phyloP scores from a whole-genome alignment of 2,329 filamentous ascomycete species.

The Penicillium hesseltinei region DNA sequence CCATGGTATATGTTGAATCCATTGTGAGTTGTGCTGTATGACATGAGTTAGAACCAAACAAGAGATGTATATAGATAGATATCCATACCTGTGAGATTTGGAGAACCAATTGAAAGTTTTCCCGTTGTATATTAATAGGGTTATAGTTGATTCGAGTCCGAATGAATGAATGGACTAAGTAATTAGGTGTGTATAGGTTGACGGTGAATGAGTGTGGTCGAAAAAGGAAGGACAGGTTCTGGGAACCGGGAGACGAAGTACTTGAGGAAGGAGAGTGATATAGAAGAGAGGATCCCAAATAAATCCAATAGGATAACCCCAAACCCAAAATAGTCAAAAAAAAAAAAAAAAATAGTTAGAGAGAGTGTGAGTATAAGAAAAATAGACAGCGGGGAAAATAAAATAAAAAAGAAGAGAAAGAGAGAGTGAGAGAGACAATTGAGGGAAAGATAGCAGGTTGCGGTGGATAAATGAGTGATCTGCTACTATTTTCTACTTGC shows the following conservation, averaged over 20 bases:
- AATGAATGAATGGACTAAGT: constrained; percentile 36
- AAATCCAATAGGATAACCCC: constrained; percentile 26
- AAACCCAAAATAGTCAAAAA: constrained; percentile 30
- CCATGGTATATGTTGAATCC: constrained; percentile 61
- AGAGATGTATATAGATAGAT: background rate
- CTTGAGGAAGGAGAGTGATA: constrained; percentile 32
- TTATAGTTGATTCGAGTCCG: constrained; percentile 1
- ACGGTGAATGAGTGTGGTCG: constrained; percentile 11
- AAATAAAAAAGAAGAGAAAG: constrained; percentile 35
- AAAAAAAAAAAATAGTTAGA: constrained; percentile 26
- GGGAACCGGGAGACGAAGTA: constrained; percentile 27
- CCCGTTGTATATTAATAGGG: constrained; percentile 4
- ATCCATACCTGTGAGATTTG: constrained; percentile 7
- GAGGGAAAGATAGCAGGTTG: constrained; percentile 25
- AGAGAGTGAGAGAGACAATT: constrained; percentile 25
- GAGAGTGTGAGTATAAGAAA: constrained; percentile 21
- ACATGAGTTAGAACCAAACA: background rate
- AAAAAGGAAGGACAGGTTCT: constrained; percentile 40
- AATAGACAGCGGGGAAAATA: constrained; percentile 22
- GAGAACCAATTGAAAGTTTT: background rate
- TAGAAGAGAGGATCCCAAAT: constrained; percentile 27
- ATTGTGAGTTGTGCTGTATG: constrained; percentile 45
- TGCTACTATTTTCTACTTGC: constrained; percentile 35
- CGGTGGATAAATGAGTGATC: constrained; percentile 40
- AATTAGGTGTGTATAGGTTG: constrained; percentile 28